These are phyloP conservation scores for Nepenthes mirabilis DNA, from an alignment of 148 eudicot genomes.

Conservation along the genomic window DNA sequence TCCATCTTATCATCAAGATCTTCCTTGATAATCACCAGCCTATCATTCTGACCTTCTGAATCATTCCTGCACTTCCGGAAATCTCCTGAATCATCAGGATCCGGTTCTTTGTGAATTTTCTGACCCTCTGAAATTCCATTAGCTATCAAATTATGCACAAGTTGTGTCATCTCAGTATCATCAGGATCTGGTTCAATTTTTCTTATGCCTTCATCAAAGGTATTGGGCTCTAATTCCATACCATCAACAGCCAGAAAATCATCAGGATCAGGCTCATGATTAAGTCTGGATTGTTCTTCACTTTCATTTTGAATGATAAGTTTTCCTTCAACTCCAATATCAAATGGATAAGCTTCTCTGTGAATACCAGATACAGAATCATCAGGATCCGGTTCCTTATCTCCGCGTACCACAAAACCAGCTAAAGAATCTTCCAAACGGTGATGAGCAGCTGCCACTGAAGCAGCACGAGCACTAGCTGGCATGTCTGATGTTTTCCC, in stretches of 20 bases:
- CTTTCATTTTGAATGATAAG: constrained; percentile 1
- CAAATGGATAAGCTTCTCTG: constrained; percentile 12
- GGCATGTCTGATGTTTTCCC: constrained; percentile 33
- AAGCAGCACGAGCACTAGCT: constrained; percentile 59
- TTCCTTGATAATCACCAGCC: constrained; percentile 2
- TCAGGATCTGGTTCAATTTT: constrained; percentile 22
- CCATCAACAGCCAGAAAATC: constrained; percentile 12
- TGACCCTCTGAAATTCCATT: constrained; percentile 2
- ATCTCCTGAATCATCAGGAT: constrained; percentile 16
- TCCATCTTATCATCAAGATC: constrained; percentile 18
- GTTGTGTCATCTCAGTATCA: constrained; percentile 13
- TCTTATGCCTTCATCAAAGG: constrained; percentile 2
- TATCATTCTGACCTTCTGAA: too few species aligned
- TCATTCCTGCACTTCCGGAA: neutral
- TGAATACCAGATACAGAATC: constrained; percentile 9
- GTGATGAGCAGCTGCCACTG: constrained; percentile 72
- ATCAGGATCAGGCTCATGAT: constrained; percentile 36
- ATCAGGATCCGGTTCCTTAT: constrained; percentile 17
- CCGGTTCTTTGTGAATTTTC: constrained; percentile 13
- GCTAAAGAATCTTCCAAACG: constrained; percentile 39
- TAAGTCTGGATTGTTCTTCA: constrained; percentile 3
- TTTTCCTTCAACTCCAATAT: constrained; percentile 7
- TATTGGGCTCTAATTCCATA: constrained; percentile 19
- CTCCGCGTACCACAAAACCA: constrained; percentile 4
- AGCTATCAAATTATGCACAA: constrained; percentile 3